A percentile compares a stretch with the other conserved stretches of the same genome.
Conservation (phyloP, 2,329 filamentous ascomycete species). For the Fusarium torulosum region DNA sequence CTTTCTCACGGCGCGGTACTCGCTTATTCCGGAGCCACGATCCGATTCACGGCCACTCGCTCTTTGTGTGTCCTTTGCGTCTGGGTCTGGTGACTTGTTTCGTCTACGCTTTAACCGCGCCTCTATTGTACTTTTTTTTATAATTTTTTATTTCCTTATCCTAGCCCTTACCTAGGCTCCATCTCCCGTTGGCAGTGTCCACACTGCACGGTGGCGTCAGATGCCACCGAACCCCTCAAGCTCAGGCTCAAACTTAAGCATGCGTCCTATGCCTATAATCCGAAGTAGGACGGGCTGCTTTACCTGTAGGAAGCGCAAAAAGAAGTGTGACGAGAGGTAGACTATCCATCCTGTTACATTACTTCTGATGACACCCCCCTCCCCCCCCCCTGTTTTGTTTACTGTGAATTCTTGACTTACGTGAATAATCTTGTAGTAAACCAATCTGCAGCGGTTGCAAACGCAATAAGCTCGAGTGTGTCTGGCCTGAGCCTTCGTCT, state of each 20-base stretch:
- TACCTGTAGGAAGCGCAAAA: slow-evolving; percentile 65
- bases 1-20: slow-evolving; percentile 13
- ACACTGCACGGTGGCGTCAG: neutral
- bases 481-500: slow-evolving; percentile 55
- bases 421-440: slow-evolving; percentile 50
- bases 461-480: slow-evolving; percentile 65
- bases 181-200: neutral
- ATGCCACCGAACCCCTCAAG: slow-evolving; percentile 21
- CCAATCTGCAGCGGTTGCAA: slow-evolving; percentile 67
- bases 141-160: neutral
- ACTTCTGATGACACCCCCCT: too few relatives aligned
- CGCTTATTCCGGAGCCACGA: slow-evolving; percentile 41
- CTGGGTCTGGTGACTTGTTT: neutral
- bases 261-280: slow-evolving; percentile 53
- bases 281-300: slow-evolving; percentile 59
- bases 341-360: neutral
- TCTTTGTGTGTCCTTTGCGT: neutral
- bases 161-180: too few relatives aligned
- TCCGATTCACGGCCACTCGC: slow-evolving; percentile 33
- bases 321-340: slow-evolving; percentile 63
- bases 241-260: slow-evolving; percentile 26
- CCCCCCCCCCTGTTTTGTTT: too few relatives aligned
- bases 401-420: slow-evolving; percentile 6
- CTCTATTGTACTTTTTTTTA: neutral
- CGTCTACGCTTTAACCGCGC: neutral